Conservation (phyloP, 1,139 yeast genomes). For the Lodderomyces metapsilosis region DNA sequence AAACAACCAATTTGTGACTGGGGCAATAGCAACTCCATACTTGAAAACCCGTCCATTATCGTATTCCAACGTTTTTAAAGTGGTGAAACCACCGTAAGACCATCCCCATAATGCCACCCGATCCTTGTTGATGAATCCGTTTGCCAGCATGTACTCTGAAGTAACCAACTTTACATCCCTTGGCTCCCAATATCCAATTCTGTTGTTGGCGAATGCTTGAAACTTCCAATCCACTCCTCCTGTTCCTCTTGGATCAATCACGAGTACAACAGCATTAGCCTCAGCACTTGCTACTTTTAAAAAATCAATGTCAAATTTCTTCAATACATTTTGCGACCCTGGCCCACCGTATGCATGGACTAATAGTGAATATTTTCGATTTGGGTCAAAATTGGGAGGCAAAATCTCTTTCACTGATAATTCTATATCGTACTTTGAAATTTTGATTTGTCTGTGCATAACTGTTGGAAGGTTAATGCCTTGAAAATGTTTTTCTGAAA, state of each 20-base stretch:
- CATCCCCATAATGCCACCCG: constrained; percentile 89
- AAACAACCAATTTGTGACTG: constrained; percentile 75
- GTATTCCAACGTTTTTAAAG: constrained; percentile 66
- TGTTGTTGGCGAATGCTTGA: constrained; percentile 62
- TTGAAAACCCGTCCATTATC: constrained; percentile 62
- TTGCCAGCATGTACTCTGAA: constrained; percentile 53
- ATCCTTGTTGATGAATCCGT: constrained; percentile 55
- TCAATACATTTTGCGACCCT: constrained; percentile 72
- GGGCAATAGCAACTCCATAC: constrained; percentile 80
- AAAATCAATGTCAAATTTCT: constrained; percentile 57
- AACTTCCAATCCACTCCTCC: constrained; percentile 84
- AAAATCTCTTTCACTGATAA: constrained; percentile 71
- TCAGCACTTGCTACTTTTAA: constrained; percentile 69
- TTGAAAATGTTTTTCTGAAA: constrained; percentile 19
- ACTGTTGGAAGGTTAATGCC: constrained; percentile 57
- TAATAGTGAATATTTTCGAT: constrained; percentile 68
- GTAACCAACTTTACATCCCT: constrained; percentile 73
- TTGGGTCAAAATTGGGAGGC: constrained; percentile 66
- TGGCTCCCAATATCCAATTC: constrained; percentile 86
- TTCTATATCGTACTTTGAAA: constrained; percentile 43
- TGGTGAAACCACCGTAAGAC: constrained; percentile 81
- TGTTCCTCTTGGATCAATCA: constrained; percentile 94
- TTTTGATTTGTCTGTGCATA: constrained; percentile 44
- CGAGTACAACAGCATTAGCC: constrained; percentile 70
- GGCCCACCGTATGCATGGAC: constrained; percentile 95